phyloP scores from a whole-genome alignment of 2,329 filamentous ascomycete species.

The Furcasterigmium furcatum region DNA sequence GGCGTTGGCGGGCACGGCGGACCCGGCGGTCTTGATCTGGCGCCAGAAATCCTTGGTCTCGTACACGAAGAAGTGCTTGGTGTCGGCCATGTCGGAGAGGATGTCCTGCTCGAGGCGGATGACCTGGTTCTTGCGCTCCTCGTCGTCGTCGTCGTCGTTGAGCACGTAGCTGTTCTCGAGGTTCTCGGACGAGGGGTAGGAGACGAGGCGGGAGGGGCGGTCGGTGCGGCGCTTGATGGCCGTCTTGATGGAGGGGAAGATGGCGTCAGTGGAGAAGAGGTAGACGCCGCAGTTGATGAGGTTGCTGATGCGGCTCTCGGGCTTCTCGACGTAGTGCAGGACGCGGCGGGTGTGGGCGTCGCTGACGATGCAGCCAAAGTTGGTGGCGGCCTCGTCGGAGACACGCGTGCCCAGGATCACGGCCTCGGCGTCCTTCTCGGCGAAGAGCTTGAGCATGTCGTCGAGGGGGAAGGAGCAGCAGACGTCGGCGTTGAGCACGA shows the following conservation, averaged over 20 bases:
- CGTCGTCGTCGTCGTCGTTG: conserved; percentile 61
- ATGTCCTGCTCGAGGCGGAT: conserved; percentile 97
- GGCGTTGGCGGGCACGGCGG: conserved; percentile 93
- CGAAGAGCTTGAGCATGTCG: conserved; percentile 93
- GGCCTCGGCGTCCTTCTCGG: conserved; percentile 93
- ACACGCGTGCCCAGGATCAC: conserved; percentile 93
- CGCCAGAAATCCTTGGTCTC: conserved; percentile 99
- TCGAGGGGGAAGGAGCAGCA: conserved; percentile 97
- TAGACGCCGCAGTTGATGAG: conserved; percentile 99
- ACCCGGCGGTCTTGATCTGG: conserved; percentile 98
- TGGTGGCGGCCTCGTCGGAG: conserved; percentile 84
- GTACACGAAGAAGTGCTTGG: conserved; percentile 96
- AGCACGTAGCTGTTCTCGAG: conserved; percentile 63
- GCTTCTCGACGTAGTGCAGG: conserved; percentile 98
- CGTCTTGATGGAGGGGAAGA: conserved; percentile 91
- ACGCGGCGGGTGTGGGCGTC: conserved; percentile 93
- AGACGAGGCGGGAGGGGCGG: conserved; percentile 76
- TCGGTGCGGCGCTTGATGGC: conserved; percentile 95
- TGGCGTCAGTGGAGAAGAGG: conserved; percentile 91
- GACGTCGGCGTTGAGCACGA: conserved; percentile 96
- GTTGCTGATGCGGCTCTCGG: conserved; percentile 95
- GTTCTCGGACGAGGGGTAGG: conserved; percentile 95
- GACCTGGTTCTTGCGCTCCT: conserved; percentile 78
- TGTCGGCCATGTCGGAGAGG: conserved; percentile 90
- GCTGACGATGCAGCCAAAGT: conserved; percentile 97